Base-by-base conservation (phyloP, 2,329 filamentous ascomycete genomes). In the Fusarium poae region DNA sequence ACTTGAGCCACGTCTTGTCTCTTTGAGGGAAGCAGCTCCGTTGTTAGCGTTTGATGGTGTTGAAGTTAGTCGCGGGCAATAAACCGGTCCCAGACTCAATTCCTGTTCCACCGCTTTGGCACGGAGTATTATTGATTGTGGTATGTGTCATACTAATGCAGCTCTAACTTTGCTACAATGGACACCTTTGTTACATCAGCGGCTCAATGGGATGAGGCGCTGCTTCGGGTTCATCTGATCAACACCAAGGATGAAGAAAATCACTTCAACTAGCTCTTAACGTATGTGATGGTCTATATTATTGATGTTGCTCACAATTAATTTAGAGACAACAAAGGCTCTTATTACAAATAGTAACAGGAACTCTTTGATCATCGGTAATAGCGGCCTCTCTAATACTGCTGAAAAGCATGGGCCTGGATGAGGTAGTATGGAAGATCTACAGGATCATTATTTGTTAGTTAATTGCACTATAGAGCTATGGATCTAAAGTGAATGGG, bases 371-470 rank as follows among this genome's bases (percentile, higher is more conserved):
- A 35, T 35, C 18, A 10, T 39, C 35, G n/a, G n/a, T 39, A 57
- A 29, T 12, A 57, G 15, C 40, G 51, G 62, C 46, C 51, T 49
- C 54, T 34, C 54, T 34, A 60, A 40, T 6, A 49, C 39, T 29
- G 42, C 25, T 32, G 9, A 30, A 43, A 30, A 70, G 58, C 51
- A 55, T 68, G 46, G 67, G 25, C 44, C 51, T 43, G 30, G 20
- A 35, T 51, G 30, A 55, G 57, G 67, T 70, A 25, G 67, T 43
- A 70, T 53, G 11, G 42, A 44, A 40, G 67, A 70, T 70, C 67
- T 56, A 44, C 46, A 44, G 35, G 27, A 44, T 37, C 49, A 44
- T 37, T 34, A 60, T 39, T 34, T 34, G 11, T 25, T 25, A 23
- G 20, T 27, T 29, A 27, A 20, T 16, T 45, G 27, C 49, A 39